Conservation (phyloP, 805 yeast species). For the Grigorovia jiainica region DNA sequence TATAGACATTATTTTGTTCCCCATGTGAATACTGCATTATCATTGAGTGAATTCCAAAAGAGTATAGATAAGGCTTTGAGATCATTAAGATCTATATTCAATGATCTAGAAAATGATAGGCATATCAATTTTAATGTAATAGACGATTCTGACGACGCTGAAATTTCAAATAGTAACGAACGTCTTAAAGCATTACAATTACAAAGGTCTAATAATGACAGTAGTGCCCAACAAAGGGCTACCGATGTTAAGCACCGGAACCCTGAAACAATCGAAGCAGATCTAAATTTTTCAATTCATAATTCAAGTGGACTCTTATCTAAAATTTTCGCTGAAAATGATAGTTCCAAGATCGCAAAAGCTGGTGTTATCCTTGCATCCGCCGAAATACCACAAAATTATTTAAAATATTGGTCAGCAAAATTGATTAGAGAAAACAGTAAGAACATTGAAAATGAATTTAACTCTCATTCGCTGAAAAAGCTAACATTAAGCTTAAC, state of each 20-base stretch:
- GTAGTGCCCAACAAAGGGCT: neutral
- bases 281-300: neutral
- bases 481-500: constrained; percentile 19
- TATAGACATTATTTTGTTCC: constrained; percentile 9
- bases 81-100: constrained; percentile 8
- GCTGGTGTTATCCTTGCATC: constrained; percentile 24
- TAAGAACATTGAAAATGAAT: constrained; percentile 15
- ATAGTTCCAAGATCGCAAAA: constrained; percentile 5
- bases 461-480: constrained; percentile 18
- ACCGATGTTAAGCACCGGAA: neutral
- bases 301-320: constrained; percentile 6
- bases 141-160: constrained; percentile 14
- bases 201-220: constrained; percentile 20
- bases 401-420: constrained; percentile 29
- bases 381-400: constrained; percentile 24
- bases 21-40: constrained; percentile 6
- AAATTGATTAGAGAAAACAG: constrained; percentile 27
- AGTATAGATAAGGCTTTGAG: constrained; percentile 9
- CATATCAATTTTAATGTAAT: constrained; percentile 18
- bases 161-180: constrained; percentile 17
- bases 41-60: constrained; percentile 7
- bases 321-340: neutral
- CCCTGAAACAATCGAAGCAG: constrained; percentile 1
- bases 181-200: too few species aligned
- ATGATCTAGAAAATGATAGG: constrained; percentile 8